A percentile compares a stretch with the other conserved stretches of the same genome.
These are phyloP conservation scores for Saccharomycopsis fibuligera DNA, from an alignment of 805 yeast species.

Conservation along the genomic window DNA sequence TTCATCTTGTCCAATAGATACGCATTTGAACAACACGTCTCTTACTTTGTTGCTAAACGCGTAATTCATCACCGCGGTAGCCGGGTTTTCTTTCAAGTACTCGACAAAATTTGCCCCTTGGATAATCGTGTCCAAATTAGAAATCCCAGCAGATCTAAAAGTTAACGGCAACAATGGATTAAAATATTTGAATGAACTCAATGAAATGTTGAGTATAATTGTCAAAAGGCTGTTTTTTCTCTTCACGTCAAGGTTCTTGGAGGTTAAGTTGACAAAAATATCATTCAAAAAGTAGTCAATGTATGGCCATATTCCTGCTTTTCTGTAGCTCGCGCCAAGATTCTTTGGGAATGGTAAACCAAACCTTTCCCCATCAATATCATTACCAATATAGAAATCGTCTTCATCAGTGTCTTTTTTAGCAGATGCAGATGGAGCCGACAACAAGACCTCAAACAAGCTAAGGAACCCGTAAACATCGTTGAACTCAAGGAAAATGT, in stretches of 20 bases:
- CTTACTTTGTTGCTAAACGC: constrained; percentile 56
- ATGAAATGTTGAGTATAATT: constrained; percentile 46
- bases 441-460: constrained; percentile 40
- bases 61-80: constrained; percentile 55
- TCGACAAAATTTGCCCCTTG: constrained; percentile 35
- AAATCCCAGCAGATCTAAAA: constrained; percentile 40
- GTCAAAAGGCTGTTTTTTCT: constrained; percentile 44
- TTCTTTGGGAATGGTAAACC: constrained; percentile 51
- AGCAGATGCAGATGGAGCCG: constrained; percentile 24
- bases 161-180: constrained; percentile 47
- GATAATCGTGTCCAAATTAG: constrained; percentile 44
- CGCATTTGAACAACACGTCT: constrained; percentile 47
- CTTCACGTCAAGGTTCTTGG: constrained; percentile 24
- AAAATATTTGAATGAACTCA: constrained; percentile 42
- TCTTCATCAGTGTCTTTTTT: constrained; percentile 25
- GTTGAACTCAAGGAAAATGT: constrained; percentile 40
- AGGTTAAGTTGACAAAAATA: constrained; percentile 44
- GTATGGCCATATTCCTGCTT: constrained; percentile 72
- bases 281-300: constrained; percentile 64
- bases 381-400: constrained; percentile 29
- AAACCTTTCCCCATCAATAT: constrained; percentile 23
- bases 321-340: constrained; percentile 56
- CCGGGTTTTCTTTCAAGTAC: constrained; percentile 63
- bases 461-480: constrained; percentile 58
- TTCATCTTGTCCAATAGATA: constrained; percentile 54